Conservation (phyloP, 192 early-diverging fungal genomes). For the Mortierella claussenii region DNA sequence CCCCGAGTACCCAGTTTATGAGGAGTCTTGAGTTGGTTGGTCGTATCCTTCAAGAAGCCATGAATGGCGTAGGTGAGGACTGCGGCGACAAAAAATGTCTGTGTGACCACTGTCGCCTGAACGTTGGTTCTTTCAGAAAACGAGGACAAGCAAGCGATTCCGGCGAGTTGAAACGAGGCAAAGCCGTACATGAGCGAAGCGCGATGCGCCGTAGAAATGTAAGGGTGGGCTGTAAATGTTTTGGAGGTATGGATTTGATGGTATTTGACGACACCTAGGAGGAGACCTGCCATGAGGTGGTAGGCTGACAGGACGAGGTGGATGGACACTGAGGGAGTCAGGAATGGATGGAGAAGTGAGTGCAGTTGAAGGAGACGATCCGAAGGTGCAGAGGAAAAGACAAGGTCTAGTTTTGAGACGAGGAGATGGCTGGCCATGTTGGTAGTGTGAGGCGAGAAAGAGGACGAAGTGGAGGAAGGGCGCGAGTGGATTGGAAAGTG, state of each 20-base stretch:
- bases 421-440: slow-evolving; percentile 12
- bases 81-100: slow-evolving; percentile 26
- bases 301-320: slow-evolving; percentile 29
- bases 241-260: slow-evolving; percentile 36
- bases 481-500: no score
- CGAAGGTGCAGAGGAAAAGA: slow-evolving; percentile 1
- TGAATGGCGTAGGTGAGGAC: slow-evolving; percentile 35
- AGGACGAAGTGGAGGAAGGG: no score
- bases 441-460: no score
- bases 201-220: slow-evolving; percentile 41
- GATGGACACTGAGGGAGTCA: slow-evolving; percentile 30
- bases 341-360: not conserved
- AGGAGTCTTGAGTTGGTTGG: slow-evolving; percentile 36
- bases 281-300: slow-evolving; percentile 38
- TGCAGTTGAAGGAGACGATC: not conserved
- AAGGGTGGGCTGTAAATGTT: slow-evolving; percentile 39
- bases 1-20: slow-evolving; percentile 26
- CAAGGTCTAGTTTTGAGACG: slow-evolving; percentile 13
- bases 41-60: slow-evolving; percentile 32
- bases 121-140: slow-evolving; percentile 20
- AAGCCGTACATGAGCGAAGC: slow-evolving; percentile 52
- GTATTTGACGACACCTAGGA: slow-evolving; percentile 43
- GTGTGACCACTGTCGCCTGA: slow-evolving; percentile 11
- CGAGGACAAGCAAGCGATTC: slow-evolving; percentile 14
- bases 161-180: slow-evolving; percentile 33